Evolutionary conservation across 2,329 filamentous ascomycete genomes (phyloP).

Genomic region (Coleophoma crateriformis): DNA sequence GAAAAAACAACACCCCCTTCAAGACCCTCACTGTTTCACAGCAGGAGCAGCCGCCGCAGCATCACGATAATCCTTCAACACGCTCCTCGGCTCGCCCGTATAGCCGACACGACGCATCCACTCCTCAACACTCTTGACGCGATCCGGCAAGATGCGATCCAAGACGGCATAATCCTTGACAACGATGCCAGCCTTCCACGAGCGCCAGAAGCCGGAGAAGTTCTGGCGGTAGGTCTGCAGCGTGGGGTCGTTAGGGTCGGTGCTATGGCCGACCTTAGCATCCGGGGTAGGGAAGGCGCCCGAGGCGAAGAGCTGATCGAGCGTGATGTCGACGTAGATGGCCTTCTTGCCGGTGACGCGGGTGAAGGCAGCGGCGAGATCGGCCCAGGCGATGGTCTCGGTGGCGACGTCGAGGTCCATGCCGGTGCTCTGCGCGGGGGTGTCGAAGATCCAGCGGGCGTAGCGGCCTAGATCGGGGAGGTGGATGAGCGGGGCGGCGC

Average conservation of each 20-base stretch:
- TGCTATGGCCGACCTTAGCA: constrained; percentile 11
- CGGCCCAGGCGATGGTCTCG: constrained; percentile 14
- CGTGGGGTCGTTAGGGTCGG: constrained; percentile 9
- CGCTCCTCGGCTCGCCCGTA: neutral
- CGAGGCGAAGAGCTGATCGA: constrained; percentile 12
- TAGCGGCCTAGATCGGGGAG: constrained; percentile 21
- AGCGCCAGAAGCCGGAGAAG: constrained; percentile 17
- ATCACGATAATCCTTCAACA: neutral
- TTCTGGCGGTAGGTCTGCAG: constrained; percentile 13
- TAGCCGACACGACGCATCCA: constrained; percentile 9
- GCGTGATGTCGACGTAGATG: constrained; percentile 9
- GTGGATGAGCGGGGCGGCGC: constrained; percentile 13
- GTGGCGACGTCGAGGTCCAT: constrained; percentile 19
- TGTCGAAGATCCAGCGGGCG: constrained; percentile 20
- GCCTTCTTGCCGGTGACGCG: constrained; percentile 14
- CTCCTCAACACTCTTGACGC: constrained; percentile 15
- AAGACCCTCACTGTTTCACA: too few species aligned
- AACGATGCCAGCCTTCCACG: constrained; percentile 11
- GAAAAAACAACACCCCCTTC: too few species aligned
- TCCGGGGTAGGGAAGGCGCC: constrained; percentile 10
- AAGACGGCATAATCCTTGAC: constrained; percentile 14
- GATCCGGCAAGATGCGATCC: constrained; percentile 15
- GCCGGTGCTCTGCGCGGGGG: constrained; percentile 14
- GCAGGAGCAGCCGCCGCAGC: too few species aligned
- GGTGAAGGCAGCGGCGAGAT: constrained; percentile 10